Conservation (phyloP, 345 rosid species). For the Psidium guajava region DNA sequence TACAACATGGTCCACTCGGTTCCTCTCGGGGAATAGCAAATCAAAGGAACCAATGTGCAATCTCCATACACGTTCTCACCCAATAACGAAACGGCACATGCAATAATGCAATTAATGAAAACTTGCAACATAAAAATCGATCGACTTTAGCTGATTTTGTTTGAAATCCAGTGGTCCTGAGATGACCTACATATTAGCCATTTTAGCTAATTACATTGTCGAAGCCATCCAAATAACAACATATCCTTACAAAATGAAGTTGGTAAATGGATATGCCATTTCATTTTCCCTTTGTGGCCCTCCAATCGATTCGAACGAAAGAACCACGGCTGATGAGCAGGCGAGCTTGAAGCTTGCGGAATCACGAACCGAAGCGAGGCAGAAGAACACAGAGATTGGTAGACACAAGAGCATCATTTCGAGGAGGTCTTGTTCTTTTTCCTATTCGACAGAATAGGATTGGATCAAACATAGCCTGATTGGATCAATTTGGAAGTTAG, state of each 20-base stretch:
- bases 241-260: not conserved
- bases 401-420: conserved; percentile 81
- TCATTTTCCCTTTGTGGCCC: not conserved
- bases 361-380: conserved; percentile 33
- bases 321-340: conserved; percentile 83
- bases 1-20: not conserved
- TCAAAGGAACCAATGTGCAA: not conserved
- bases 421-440: conserved; percentile 40
- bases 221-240: not conserved
- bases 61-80: not conserved
- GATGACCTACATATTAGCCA: not conserved
- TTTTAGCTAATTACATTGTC: not conserved
- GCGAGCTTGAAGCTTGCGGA: conserved; percentile 72
- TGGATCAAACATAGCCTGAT: too few species aligned
- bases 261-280: not conserved
- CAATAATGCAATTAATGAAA: too few species aligned
- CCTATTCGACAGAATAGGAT: too few species aligned
- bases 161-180: not conserved
- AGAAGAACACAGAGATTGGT: conserved; percentile 60
- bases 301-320: not conserved
- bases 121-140: too few species aligned
- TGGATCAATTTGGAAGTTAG: too few species aligned
- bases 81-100: not conserved
- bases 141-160: not conserved
- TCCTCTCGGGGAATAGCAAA: not conserved